Evolutionary conservation across 306 rosid species (phyloP), one percentile per base, ranked within the genome.

Genomic region (Hippophae tibetana): DNA sequence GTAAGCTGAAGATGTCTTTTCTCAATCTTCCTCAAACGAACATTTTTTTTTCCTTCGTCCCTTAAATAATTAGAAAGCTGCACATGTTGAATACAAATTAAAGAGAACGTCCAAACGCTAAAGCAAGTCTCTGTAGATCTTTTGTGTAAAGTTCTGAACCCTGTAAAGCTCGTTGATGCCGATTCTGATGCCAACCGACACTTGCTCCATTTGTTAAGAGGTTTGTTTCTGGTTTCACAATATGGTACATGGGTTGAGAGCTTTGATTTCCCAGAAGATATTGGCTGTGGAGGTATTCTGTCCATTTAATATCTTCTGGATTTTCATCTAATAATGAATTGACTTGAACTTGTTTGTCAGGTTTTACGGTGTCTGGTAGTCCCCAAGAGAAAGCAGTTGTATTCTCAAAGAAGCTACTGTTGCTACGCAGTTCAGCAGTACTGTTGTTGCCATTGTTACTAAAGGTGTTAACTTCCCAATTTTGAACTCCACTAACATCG

Each of bases 21-120:
- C 49, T 41, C 48, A 45, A 80, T 75, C 52, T 59, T 62, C 66
- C 49, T 49, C 23, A 40, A 12, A 26, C 65, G 72, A 56, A 25
- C 10, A 76, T 44, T 51, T 66, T 60, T 60, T 73, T 67, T 64
- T 63, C 62, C 62, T 43, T 66, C 64, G 4, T 31, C 38, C 38
- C 38, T 31, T 31, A 31, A 31, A 31, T 31, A 51, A 64, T 61
- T 62, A 46, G 62, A 61, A 69, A 52, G 65, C 57, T 56, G 61
- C 61, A 65, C 46, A 61, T 62, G 76, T 55, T 45, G 51, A 65
- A 54, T 45, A 41, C 4, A 31, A 2, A 31, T 4, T 31, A 87
- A 71, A 87, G 87, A 54, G 87, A 78, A 56, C 85, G 89, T 67
- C 95, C 89, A 69, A 83, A 87, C 60, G 98, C 74, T 63, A 85